Evolutionary conservation across 176 grass and related monocot species (phyloP), one percentile per base, ranked within the genome.

Genomic region (Cocos nucifera): DNA sequence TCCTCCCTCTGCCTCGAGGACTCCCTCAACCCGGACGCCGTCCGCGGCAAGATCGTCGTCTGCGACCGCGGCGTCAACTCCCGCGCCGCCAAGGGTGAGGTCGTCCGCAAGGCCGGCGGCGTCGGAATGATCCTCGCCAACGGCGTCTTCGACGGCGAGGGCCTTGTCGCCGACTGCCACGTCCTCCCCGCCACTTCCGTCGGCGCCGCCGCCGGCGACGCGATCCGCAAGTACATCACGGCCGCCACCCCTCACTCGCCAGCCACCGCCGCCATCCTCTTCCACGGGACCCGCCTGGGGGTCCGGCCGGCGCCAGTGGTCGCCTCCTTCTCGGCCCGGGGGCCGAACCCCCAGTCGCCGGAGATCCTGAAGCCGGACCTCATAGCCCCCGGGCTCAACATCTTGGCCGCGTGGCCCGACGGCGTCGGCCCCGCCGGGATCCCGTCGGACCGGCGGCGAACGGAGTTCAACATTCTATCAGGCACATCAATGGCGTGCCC

Each of bases 401-500:
- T 96, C 67, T 69, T 96, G 4, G 87, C 92, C 0, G 92, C 92
- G 12, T 90, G 92, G 92, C 87, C 92, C 52, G 32, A 66, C 21
- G 78, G 73, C 64, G 87, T 96, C 0, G 92, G 92, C 4, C 92
- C 92, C 0, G 92, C 87, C 3, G 81, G 92, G 49, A 83, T 96
- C 35, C 72, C 83, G 49, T 82, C 86, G 0, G 92, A 96, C 21
- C 21, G 49, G 17, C 80, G 92, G 1, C 81, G 65, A 30, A 87
- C 86, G 0, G 86, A 90, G 20, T 96, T 96, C 76, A 96, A 96
- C 72, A 96, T 96, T 59, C 83, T 96, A 17, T 96, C 92, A 0
- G 92, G 92, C 17, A 96, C 92, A 3, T 90, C 92, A 51, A 96
- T 96, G 92, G 92, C 92, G 1, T 96, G 92, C 75, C 92, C 87